Evolutionary conservation across 2,329 filamentous ascomycete genomes (phyloP).

Genomic region (Monosporascus sp.): DNA sequence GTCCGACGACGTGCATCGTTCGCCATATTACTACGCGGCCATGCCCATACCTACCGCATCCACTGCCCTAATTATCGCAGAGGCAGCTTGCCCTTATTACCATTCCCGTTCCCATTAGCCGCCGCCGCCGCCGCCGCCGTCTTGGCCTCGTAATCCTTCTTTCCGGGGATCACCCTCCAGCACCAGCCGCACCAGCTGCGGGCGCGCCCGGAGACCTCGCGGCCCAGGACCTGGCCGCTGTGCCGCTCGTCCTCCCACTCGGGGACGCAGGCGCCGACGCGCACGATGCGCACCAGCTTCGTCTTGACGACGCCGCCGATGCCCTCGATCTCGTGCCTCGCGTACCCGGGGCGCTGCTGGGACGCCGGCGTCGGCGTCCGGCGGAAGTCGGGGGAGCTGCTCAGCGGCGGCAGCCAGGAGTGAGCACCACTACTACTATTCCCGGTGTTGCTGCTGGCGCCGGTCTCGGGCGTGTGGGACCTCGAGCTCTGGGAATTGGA

Average conservation of each 20-base stretch:
- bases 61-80: too few species aligned
- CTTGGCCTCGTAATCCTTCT: conserved; percentile 34
- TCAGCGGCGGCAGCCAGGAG: not conserved
- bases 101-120: conserved; percentile 14
- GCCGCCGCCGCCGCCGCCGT: conserved; percentile 11
- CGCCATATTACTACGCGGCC: too few species aligned
- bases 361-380: conserved; percentile 40
- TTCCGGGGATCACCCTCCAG: conserved; percentile 64
- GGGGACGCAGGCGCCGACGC: conserved; percentile 77
- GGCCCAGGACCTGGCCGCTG: conserved; percentile 58
- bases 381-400: conserved; percentile 7
- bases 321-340: conserved; percentile 83
- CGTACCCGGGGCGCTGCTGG: conserved; percentile 66
- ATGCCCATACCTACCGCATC: too few species aligned
- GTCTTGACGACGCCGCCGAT: conserved; percentile 85
- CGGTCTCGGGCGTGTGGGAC: conserved; percentile 2
- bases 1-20: too few species aligned
- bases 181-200: conserved; percentile 95
- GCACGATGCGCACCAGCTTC: conserved; percentile 77
- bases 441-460: conserved; percentile 3
- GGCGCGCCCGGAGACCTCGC: conserved; percentile 63
- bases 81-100: not conserved
- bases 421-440: conserved; percentile 16
- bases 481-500: conserved; percentile 7
- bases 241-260: conserved; percentile 78